These are phyloP conservation scores for Heritiera fomes DNA, from an alignment of 345 rosid species.

Conservation along the genomic window DNA sequence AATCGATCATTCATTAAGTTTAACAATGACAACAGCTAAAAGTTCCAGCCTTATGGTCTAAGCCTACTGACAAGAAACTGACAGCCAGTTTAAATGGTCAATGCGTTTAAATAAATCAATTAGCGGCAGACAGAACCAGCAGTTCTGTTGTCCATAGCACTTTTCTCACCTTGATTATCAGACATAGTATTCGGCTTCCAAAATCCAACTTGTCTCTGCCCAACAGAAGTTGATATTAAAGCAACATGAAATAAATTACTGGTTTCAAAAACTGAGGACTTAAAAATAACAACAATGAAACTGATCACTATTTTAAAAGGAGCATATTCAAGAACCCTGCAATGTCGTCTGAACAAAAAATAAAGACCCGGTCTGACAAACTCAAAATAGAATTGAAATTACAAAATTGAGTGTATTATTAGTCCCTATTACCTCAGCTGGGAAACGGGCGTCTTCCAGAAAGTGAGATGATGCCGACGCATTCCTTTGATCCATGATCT, in stretches of 20 bases:
- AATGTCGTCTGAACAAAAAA: not conserved
- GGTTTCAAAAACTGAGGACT: not conserved
- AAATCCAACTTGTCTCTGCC: slow-evolving; percentile 70
- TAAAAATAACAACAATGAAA: not conserved
- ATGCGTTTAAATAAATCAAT: not conserved
- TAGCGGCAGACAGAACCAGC: slow-evolving; percentile 17
- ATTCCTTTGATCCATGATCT: slow-evolving; percentile 61
- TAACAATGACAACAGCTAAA: not conserved
- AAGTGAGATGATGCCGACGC: slow-evolving; percentile 45
- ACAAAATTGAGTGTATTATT: not conserved
- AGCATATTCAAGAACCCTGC: not conserved
- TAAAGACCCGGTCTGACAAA: not conserved
- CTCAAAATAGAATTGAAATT: slow-evolving; percentile 14
- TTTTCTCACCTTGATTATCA: slow-evolving; percentile 54
- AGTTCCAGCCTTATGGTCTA: slow-evolving; percentile 5
- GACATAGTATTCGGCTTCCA: slow-evolving; percentile 49
- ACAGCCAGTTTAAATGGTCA: not conserved
- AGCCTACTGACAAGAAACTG: slow-evolving; percentile 11
- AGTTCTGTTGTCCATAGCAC: slow-evolving; percentile 15
- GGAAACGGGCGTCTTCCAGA: slow-evolving; percentile 44
- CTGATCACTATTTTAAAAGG: not conserved
- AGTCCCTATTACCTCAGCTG: slow-evolving; percentile 50
- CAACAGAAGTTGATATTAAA: slow-evolving; percentile 21
- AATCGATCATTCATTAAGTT: not conserved
- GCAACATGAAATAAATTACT: not conserved